Percentiles rank a stretch among this genome's conserved stretches.
phyloP scores from a whole-genome alignment of 352 stramenopile species.

The Phytophthora pini region DNA sequence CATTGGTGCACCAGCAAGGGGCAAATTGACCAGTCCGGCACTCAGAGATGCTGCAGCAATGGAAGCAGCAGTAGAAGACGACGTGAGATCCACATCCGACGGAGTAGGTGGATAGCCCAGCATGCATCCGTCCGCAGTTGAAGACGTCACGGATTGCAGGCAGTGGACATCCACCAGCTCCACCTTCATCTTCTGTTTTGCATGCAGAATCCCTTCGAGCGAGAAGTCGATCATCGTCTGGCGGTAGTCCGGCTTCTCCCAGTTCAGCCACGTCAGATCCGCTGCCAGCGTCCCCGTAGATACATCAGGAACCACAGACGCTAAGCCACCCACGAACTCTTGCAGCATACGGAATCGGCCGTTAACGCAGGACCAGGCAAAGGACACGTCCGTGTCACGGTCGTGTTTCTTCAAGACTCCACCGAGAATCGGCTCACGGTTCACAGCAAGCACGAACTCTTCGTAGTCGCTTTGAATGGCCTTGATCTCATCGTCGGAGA shows the following conservation, averaged over 20 bases:
- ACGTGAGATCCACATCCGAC: constrained; percentile 27
- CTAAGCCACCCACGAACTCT: constrained; percentile 61
- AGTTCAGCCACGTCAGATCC: constrained; percentile 58
- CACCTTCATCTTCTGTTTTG: constrained; percentile 69
- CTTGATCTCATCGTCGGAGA: constrained; percentile 50
- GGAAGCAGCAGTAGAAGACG: constrained; percentile 6
- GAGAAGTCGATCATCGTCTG: constrained; percentile 68
- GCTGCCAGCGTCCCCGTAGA: constrained; percentile 38
- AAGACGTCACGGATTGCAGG: constrained; percentile 21
- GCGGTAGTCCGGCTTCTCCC: constrained; percentile 71
- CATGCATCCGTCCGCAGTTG: constrained; percentile 9
- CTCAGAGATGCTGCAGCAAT: constrained; percentile 12
- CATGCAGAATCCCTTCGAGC: constrained; percentile 71
- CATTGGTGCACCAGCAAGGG: constrained; percentile 21
- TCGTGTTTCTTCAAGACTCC: constrained; percentile 64
- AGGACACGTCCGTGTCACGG: constrained; percentile 64
- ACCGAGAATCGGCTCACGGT: constrained; percentile 55
- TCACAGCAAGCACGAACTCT: constrained; percentile 50
- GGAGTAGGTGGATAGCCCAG: constrained; percentile 13
- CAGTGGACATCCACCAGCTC: constrained; percentile 67
- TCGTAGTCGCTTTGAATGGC: constrained; percentile 58
- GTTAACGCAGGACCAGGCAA: constrained; percentile 67
- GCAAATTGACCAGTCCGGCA: constrained; percentile 16
- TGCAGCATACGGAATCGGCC: constrained; percentile 58
- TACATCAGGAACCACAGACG: constrained; percentile 51